phyloP scores from a whole-genome alignment of 495 filamentous ascomycete genomes.

The Penicillium cinerascens region DNA sequence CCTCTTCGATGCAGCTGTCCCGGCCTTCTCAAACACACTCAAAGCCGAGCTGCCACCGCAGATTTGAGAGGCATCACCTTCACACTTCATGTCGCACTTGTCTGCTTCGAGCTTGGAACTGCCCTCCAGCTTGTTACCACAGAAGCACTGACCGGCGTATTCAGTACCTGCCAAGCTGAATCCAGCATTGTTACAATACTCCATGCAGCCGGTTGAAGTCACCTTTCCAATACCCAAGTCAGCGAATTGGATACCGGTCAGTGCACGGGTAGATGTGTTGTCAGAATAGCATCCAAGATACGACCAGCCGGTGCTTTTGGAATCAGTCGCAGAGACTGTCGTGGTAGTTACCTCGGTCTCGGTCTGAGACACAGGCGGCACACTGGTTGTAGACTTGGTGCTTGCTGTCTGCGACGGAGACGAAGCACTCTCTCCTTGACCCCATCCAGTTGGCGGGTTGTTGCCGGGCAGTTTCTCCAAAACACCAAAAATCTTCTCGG shows the following conservation, averaged over 20 bases:
- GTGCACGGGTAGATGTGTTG: slow-evolving; percentile 3
- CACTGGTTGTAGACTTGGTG: not conserved
- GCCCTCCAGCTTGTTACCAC: not conserved
- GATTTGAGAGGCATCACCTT: slow-evolving; percentile 2
- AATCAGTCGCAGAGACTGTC: not conserved
- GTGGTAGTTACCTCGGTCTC: not conserved
- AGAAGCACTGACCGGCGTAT: slow-evolving; percentile 7
- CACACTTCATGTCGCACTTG: slow-evolving; percentile 4
- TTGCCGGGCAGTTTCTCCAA: slow-evolving; percentile 41
- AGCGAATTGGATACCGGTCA: slow-evolving; percentile 2
- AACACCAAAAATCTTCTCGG: slow-evolving; percentile 38
- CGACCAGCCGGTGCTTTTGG: slow-evolving; percentile 37
- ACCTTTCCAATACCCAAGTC: slow-evolving; percentile 3
- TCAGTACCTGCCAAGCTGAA: slow-evolving; percentile 5
- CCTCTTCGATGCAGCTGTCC: not conserved
- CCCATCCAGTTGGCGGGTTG: slow-evolving; percentile 32
- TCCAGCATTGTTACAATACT: slow-evolving; percentile 1
- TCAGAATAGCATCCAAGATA: slow-evolving; percentile 49
- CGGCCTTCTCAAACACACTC: slow-evolving; percentile 1
- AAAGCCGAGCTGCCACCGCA: slow-evolving; percentile 4
- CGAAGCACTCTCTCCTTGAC: not conserved
- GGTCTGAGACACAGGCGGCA: not conserved
- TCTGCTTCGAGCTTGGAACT: slow-evolving; percentile 2
- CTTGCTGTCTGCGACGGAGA: not conserved
- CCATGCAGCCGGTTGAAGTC: slow-evolving; percentile 3